Evolutionary conservation across 495 filamentous ascomycete genomes (phyloP).

Genomic region (Pyrenula massariospora): DNA sequence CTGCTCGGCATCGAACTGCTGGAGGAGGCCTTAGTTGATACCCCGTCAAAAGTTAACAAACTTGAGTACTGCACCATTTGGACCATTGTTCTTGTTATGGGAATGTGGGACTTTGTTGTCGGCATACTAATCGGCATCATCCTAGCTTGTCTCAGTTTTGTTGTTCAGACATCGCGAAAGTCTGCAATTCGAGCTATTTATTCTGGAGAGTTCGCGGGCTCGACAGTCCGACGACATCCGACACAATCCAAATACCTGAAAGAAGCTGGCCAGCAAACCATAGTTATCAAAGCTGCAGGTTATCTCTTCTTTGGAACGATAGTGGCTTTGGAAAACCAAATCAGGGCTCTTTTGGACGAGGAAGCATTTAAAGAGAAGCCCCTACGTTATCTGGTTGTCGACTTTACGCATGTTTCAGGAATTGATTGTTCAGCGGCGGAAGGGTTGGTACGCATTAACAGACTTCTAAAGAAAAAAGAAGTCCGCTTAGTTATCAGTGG

Average conservation of each 20-base stretch:
- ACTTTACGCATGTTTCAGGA: conserved; percentile 79
- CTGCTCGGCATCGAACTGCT: conserved; percentile 84
- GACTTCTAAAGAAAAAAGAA: conserved; percentile 58
- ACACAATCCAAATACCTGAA: conserved; percentile 78
- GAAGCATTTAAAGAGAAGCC: conserved; percentile 63
- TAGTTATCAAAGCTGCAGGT: conserved; percentile 80
- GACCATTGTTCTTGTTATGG: conserved; percentile 92
- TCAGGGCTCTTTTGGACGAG: conserved; percentile 69
- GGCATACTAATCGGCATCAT: conserved; percentile 89
- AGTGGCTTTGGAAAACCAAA: conserved; percentile 79
- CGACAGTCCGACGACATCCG: conserved; percentile 81
- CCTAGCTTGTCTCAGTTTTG: conserved; percentile 78
- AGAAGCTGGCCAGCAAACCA: conserved; percentile 74
- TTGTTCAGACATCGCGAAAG: conserved; percentile 80
- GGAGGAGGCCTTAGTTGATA: conserved; percentile 75
- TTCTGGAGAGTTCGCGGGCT: conserved; percentile 74
- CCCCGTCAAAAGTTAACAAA: conserved; percentile 70
- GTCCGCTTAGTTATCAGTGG: conserved; percentile 76
- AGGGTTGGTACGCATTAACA: conserved; percentile 82
- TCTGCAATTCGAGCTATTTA: conserved; percentile 80
- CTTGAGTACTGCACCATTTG: conserved; percentile 86
- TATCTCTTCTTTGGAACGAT: conserved; percentile 97
- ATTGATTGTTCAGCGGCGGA: conserved; percentile 94
- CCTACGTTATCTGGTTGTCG: conserved; percentile 83
- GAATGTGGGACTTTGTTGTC: conserved; percentile 86